Percentiles rank a stretch among this genome's conserved stretches.
Evolutionary conservation across 306 rosid genomes (phyloP).

Genomic region (Inga laurina): DNA sequence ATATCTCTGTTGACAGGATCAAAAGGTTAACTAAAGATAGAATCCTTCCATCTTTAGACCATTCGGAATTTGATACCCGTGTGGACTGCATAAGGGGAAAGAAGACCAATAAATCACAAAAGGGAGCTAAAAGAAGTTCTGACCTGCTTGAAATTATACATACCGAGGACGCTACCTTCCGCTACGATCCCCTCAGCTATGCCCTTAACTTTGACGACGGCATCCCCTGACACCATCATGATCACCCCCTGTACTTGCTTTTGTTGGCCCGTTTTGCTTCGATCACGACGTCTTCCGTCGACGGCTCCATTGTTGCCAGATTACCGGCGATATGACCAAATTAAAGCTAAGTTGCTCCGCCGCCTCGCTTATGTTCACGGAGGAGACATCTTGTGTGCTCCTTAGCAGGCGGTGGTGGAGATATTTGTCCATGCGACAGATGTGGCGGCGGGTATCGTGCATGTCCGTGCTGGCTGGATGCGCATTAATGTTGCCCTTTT

Average conservation of each 20-base stretch:
- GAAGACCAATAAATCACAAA: too few relatives aligned
- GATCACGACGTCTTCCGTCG: constrained; percentile 39
- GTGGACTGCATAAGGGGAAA: too few relatives aligned
- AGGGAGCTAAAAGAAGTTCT: too few relatives aligned
- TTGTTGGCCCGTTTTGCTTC: constrained; percentile 67
- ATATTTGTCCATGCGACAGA: background rate
- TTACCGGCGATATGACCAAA: too few relatives aligned
- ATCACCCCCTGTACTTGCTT: constrained; percentile 10
- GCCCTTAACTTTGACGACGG: constrained; percentile 74
- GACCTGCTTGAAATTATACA: too few relatives aligned
- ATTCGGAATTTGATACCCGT: too few relatives aligned
- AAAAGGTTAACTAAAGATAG: too few relatives aligned
- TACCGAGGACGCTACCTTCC: too few relatives aligned
- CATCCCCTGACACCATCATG: constrained; percentile 21
- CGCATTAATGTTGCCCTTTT: background rate
- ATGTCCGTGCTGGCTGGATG: background rate
- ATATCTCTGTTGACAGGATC: too few relatives aligned
- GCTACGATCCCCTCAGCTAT: constrained; percentile 66
- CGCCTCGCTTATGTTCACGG: background rate
- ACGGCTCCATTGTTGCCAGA: background rate
- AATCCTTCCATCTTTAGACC: too few relatives aligned
- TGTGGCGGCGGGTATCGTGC: background rate
- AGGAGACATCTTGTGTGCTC: background rate
- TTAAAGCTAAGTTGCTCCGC: too few relatives aligned
- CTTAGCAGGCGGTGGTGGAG: background rate